Conservation (phyloP, 352 stramenopile species). For the Lagenidium giganteum region DNA sequence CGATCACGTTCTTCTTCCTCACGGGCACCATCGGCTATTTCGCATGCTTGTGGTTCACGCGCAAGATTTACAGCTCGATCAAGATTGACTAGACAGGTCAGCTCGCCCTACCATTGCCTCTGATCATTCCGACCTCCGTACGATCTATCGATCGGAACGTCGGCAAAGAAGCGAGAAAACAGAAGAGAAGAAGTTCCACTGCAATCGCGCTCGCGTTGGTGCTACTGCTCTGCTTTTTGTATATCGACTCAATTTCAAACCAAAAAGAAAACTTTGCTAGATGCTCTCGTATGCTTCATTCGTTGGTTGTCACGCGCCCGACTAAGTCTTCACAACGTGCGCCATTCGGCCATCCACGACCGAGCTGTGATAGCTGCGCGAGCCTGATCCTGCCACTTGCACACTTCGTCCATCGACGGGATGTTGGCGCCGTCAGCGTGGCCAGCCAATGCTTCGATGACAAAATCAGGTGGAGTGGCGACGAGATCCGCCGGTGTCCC, state of each 20-base stretch:
- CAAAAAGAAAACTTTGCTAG: no score
- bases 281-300: no score
- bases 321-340: slow-evolving; percentile 45
- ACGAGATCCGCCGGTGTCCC: slow-evolving; percentile 75
- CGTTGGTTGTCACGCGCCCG: no score
- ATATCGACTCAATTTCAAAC: no score
- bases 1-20: slow-evolving; percentile 96
- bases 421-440: slow-evolving; percentile 3
- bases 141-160: no score
- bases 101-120: no score
- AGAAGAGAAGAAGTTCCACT: no score
- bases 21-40: slow-evolving; percentile 97
- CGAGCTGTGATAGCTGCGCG: slow-evolving; percentile 29
- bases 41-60: slow-evolving; percentile 98
- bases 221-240: no score
- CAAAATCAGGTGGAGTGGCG: slow-evolving; percentile 61
- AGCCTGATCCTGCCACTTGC: slow-evolving; percentile 44
- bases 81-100: slow-evolving; percentile 91
- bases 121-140: no score
- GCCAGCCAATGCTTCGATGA: slow-evolving; percentile 29
- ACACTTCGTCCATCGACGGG: slow-evolving; percentile 29
- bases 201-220: no score
- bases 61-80: slow-evolving; percentile 97
- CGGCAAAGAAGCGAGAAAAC: no score
- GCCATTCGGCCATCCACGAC: slow-evolving; percentile 76